Evolutionary conservation across 2,329 filamentous ascomycete species (phyloP).

Genomic region (Samsoniella hepiali): DNA sequence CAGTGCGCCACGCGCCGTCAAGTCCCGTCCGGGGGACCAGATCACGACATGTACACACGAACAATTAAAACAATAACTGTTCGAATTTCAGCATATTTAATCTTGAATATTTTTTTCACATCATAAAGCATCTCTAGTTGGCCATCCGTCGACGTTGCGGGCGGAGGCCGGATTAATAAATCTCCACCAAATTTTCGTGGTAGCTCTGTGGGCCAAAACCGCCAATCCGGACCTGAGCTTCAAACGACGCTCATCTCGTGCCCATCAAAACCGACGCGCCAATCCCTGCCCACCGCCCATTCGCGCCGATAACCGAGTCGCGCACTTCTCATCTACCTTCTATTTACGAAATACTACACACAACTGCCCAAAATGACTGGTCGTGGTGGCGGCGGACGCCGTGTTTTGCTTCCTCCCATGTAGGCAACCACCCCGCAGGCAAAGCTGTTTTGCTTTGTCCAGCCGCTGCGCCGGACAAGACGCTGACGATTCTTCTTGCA

Average conservation of each 20-base stretch:
- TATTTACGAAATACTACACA: neutral
- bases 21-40: no score
- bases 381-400: slow-evolving; percentile 57
- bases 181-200: slow-evolving; percentile 19
- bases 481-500: slow-evolving; percentile 25
- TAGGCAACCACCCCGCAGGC: slow-evolving; percentile 26
- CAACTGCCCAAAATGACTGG: slow-evolving; percentile 50
- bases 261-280: slow-evolving; percentile 11
- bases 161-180: slow-evolving; percentile 19
- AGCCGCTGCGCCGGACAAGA: neutral
- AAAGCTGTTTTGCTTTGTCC: neutral
- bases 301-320: neutral
- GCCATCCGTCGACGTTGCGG: neutral
- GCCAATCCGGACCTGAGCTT: neutral
- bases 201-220: slow-evolving; percentile 7
- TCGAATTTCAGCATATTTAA: no score
- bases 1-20: no score
- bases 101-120: no score
- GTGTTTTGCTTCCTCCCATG: slow-evolving; percentile 59
- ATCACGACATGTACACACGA: no score
- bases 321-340: neutral
- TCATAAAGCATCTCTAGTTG: neutral
- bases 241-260: neutral
- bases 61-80: no score
- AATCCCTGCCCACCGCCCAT: neutral